phyloP scores from a whole-genome alignment of 2,329 filamentous ascomycete species.

The Fusarium vanettenii region DNA sequence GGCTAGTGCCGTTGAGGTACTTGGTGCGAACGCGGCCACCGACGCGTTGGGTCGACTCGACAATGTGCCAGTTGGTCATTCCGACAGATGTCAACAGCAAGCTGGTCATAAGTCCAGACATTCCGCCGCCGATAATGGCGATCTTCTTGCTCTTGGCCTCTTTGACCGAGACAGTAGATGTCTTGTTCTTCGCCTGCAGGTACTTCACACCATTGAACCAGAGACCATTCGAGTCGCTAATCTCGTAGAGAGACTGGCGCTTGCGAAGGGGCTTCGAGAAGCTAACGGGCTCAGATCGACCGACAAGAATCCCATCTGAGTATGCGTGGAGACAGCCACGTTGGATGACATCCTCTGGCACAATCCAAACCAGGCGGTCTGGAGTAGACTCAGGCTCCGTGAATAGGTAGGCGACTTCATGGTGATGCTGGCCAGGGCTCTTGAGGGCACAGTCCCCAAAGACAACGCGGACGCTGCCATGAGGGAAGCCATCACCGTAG shows the following conservation, averaged over 20 bases:
- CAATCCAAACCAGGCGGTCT: not conserved
- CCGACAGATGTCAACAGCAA: conserved; percentile 56
- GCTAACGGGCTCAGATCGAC: not conserved
- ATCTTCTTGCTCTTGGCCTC: conserved; percentile 40
- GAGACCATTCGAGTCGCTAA: not conserved
- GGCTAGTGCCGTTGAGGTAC: conserved; percentile 53
- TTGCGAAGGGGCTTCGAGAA: not conserved
- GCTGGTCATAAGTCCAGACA: conserved; percentile 46
- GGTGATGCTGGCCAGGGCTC: not conserved
- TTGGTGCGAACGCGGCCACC: conserved; percentile 57
- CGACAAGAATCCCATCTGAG: not conserved
- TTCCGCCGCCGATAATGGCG: conserved; percentile 53
- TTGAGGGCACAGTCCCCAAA: not conserved
- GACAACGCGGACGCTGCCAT: not conserved
- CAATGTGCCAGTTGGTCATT: conserved; percentile 57
- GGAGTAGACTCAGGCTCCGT: not conserved
- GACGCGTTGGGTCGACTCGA: conserved; percentile 54
- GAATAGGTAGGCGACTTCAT: not conserved
- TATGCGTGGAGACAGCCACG: not conserved
- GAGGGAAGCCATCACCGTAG: not conserved
- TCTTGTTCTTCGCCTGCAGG: not conserved
- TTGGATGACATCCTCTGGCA: not conserved
- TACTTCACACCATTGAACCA: not conserved
- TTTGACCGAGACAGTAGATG: not conserved
- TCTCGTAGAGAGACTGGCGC: not conserved